Conservation (phyloP, 495 filamentous ascomycete genomes). For the Trichoderma erinaceum region DNA sequence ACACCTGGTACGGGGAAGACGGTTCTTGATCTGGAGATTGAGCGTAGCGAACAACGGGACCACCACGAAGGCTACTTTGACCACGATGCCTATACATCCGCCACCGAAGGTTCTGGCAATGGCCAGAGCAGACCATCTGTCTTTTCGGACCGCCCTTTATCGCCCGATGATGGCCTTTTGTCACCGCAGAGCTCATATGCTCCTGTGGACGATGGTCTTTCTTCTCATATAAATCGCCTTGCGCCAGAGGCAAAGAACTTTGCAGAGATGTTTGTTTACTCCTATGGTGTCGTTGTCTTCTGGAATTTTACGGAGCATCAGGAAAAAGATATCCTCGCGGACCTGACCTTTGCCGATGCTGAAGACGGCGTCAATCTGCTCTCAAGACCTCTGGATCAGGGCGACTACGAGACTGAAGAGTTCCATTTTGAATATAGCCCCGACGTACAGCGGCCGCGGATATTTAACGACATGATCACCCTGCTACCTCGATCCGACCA, state of each 20-base stretch:
- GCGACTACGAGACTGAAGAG: conserved; percentile 95
- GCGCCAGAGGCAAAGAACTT: conserved; percentile 63
- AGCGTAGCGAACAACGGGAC: conserved; percentile 81
- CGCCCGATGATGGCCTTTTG: conserved; percentile 11
- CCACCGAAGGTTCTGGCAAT: conserved; percentile 20
- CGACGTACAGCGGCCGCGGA: conserved; percentile 73
- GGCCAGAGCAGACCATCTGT: conserved; percentile 20
- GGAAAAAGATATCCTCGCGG: conserved; percentile 93
- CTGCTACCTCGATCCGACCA: conserved; percentile 81
- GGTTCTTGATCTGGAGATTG: conserved; percentile 91
- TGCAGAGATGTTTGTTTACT: conserved; percentile 97
- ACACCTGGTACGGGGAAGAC: conserved; percentile 83
- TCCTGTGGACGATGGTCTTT: conserved; percentile 22
- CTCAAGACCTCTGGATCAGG: conserved; percentile 65
- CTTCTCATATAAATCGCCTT: conserved; percentile 43
- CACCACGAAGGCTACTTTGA: conserved; percentile 78
- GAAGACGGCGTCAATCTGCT: conserved; percentile 54
- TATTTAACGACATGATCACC: conserved; percentile 99
- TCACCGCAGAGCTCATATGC: background rate
- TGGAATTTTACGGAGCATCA: conserved; percentile 97
- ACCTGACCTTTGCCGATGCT: conserved; percentile 81
- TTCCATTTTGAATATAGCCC: conserved; percentile 97
- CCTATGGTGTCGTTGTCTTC: conserved; percentile 95
- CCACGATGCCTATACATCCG: conserved; percentile 28
- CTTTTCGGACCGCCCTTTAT: conserved; percentile 11